Percentiles rank a stretch among this genome's conserved stretches.
Evolutionary conservation across 139 green algal species (phyloP).

Genomic region (Diplosphaera chodatii): DNA sequence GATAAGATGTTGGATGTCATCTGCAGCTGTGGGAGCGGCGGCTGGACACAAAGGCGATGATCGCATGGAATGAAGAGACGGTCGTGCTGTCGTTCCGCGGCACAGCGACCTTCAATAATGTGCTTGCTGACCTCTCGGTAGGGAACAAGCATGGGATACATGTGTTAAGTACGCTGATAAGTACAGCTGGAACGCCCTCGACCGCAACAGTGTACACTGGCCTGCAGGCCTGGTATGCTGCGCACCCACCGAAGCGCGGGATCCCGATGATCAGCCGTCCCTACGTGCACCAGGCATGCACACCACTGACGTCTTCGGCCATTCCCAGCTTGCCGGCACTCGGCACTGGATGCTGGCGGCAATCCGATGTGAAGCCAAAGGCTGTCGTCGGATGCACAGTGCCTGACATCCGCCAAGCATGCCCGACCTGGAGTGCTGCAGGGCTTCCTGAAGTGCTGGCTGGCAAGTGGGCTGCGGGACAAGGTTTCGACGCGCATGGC

Average conservation of each 20-base stretch:
- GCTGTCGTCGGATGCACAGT: not conserved
- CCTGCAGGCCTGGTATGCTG: constrained; percentile 18
- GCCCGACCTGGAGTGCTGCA: not conserved
- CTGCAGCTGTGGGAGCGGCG: not conserved
- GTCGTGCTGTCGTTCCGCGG: constrained; percentile 13
- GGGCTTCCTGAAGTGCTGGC: not conserved
- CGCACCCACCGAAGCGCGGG: constrained; percentile 26
- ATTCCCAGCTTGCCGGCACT: no score
- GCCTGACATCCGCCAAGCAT: not conserved
- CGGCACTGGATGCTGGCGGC: no score
- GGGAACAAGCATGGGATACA: no score
- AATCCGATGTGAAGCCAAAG: no score
- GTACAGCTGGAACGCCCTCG: not conserved
- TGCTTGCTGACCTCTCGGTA: not conserved
- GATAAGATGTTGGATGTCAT: not conserved
- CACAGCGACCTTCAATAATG: constrained; percentile 5
- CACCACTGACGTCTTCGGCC: no score
- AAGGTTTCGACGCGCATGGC: constrained; percentile 9
- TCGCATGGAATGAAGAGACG: not conserved
- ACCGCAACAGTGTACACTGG: not conserved
- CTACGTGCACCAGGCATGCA: not conserved
- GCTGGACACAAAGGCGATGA: constrained; percentile 8
- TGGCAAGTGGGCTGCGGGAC: not conserved
- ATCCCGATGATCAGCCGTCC: not conserved
- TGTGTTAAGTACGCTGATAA: no score